Percentiles rank a stretch among this genome's conserved stretches.
Evolutionary conservation across 2,329 filamentous ascomycete genomes (phyloP).

Genomic region (Paecilomyces formosus): DNA sequence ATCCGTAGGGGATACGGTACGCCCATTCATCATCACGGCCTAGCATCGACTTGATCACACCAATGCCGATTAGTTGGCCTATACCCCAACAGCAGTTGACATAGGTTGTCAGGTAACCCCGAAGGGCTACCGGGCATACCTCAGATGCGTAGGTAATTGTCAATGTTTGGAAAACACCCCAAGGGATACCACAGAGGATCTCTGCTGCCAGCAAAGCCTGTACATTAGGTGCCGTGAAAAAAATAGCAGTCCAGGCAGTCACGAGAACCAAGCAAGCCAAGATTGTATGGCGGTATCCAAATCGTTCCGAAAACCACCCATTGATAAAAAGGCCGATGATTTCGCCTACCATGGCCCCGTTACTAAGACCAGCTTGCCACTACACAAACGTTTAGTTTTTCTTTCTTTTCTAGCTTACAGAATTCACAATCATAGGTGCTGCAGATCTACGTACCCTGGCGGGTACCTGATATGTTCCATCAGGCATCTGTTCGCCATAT

Average conservation of each 20-base stretch:
- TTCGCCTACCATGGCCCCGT: conserved; percentile 36
- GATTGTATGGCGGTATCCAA: conserved; percentile 46
- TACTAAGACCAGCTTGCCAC: conserved; percentile 41
- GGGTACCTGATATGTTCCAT: conserved; percentile 33
- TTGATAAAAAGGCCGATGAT: conserved; percentile 47
- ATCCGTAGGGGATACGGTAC: conserved; percentile 44
- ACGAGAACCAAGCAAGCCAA: conserved; percentile 40
- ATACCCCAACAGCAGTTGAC: conserved; percentile 42
- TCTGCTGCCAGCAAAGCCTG: conserved; percentile 42
- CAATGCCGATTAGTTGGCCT: conserved; percentile 45
- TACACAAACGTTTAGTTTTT: conserved; percentile 10
- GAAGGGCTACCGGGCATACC: conserved; percentile 39
- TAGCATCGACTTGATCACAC: conserved; percentile 44
- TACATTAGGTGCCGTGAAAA: conserved; percentile 45
- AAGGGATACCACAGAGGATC: conserved; percentile 45
- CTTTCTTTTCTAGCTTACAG: conserved; percentile 3
- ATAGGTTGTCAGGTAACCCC: conserved; percentile 40
- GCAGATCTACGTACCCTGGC: conserved; percentile 23
- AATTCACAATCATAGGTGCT: conserved; percentile 1
- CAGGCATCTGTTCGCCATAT: conserved; percentile 25
- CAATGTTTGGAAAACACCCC: conserved; percentile 46
- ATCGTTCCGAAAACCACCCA: conserved; percentile 44
- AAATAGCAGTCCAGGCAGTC: conserved; percentile 42
- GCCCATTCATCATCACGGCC: conserved; percentile 42
- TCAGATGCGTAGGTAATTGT: conserved; percentile 42